Base-by-base conservation (phyloP, 257 asterid genomes). In the Ilex asprella region DNA sequence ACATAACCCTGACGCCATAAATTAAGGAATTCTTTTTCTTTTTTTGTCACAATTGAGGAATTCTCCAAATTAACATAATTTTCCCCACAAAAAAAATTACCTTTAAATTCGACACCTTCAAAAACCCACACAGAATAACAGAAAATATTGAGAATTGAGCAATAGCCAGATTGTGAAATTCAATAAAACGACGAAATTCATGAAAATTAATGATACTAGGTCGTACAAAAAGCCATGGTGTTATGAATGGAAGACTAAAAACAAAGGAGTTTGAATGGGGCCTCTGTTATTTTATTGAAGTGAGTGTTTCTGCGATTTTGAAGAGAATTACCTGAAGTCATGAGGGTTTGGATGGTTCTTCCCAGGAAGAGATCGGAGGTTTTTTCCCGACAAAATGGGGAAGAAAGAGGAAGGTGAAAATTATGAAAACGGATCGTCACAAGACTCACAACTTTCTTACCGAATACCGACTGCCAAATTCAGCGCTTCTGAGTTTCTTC, bases 121-220 rank as follows among this genome's bases (percentile, higher is more conserved):
- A 13, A 60, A 64, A 2, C 30, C 13, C 27, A 2, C 31, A 51
- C 11, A 60, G n/a, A 47, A 21, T 41, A 56, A 55, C 63, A 8
- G 16, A 47, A 43, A 68, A 50, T 10, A 32, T 12, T 13, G 43
- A 31, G 41, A 29, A 62, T 9, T 47, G 43, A 67, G 16, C 35
- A 30, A 44, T 58, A 39, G 71, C 59, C 70, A 67, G 57, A 54
- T 57, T 7, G 64, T 39, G 55, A 53, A 16, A 66, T 57, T 50
- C 53, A 13, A 59, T 7, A 54, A 31, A 49, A 76, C 12, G 53
- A 56, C 49, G 62, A 67, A 64, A 66, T 60, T 12, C 50, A 43
- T 39, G 44, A 5, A 60, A 57, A 14, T 16, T 39, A 6, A 21
- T 8, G 41, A 8, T 21, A 21, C 27, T 21, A 21, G 0, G 27